Percentiles rank a stretch among this genome's conserved stretches.
These are phyloP conservation scores for Aschersonia sp. DNA, from an alignment of 2,329 filamentous ascomycete species.

Conservation along the genomic window DNA sequence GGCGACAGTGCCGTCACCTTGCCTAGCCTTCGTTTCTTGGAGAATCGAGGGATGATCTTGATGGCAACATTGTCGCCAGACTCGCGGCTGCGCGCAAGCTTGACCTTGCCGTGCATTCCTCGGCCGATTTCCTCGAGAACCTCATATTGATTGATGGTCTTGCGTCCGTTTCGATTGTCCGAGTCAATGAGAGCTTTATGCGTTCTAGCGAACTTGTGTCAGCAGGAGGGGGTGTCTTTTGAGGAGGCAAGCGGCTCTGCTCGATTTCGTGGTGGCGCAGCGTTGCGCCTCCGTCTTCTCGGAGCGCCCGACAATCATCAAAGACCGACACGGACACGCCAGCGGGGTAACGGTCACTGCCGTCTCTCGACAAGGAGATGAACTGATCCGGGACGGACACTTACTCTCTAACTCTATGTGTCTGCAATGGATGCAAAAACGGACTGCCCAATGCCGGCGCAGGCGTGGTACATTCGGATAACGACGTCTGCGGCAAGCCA, in stretches of 20 bases:
- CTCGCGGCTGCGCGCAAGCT: slow-evolving; percentile 70
- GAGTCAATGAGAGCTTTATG: slow-evolving; percentile 86
- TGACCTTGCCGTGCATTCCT: slow-evolving; percentile 95
- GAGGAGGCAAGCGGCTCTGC: too few relatives aligned
- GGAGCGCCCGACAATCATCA: background rate
- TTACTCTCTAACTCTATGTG: slow-evolving; percentile 64
- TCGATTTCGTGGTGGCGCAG: too few relatives aligned
- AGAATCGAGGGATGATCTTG: slow-evolving; percentile 95
- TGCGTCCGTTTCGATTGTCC: slow-evolving; percentile 78
- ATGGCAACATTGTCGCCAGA: slow-evolving; percentile 78
- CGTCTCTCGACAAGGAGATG: background rate
- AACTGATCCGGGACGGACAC: slow-evolving; percentile 15
- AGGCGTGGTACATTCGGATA: slow-evolving; percentile 41
- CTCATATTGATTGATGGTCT: slow-evolving; percentile 95
- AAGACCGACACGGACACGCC: background rate
- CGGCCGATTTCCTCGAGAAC: slow-evolving; percentile 92
- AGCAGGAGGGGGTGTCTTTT: background rate
- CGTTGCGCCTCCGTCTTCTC: background rate
- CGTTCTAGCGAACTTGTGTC: slow-evolving; percentile 37
- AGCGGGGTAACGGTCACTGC: background rate
- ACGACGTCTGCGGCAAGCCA: slow-evolving; percentile 22
- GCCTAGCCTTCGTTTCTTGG: slow-evolving; percentile 83
- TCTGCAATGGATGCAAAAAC: slow-evolving; percentile 56
- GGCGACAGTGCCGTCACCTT: slow-evolving; percentile 53
- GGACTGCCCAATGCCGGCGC: slow-evolving; percentile 37